phyloP scores from a whole-genome alignment of 441 rosid species.

The Breynia disticha region DNA sequence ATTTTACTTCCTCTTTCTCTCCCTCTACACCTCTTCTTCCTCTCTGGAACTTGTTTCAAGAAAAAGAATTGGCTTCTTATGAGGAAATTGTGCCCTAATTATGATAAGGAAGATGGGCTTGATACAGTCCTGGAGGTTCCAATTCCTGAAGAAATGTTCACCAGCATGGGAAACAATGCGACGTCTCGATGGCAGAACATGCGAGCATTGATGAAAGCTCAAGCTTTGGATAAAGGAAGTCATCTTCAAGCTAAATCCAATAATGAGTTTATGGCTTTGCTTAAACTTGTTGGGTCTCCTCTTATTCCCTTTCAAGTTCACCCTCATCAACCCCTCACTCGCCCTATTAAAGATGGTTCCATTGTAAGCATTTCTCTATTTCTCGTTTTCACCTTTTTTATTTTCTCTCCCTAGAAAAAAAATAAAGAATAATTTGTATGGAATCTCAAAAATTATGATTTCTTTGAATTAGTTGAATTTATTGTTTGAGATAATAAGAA shows the following conservation, averaged over 20 bases:
- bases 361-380: slow-evolving; percentile 38
- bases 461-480: no score
- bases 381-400: background rate
- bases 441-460: no score
- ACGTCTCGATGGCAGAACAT: slow-evolving; percentile 69
- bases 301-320: slow-evolving; percentile 73
- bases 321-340: slow-evolving; percentile 34
- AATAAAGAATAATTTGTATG: background rate
- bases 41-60: background rate
- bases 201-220: slow-evolving; percentile 62
- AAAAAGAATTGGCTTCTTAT: slow-evolving; percentile 14
- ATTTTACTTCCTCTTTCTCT: slow-evolving; percentile 15
- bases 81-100: slow-evolving; percentile 82
- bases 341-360: slow-evolving; percentile 41
- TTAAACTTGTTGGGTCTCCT: slow-evolving; percentile 88
- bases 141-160: slow-evolving; percentile 89
- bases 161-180: slow-evolving; percentile 67
- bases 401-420: background rate
- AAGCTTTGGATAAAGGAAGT: slow-evolving; percentile 25
- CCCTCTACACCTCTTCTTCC: background rate
- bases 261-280: slow-evolving; percentile 76
- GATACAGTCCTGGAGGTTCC: slow-evolving; percentile 95
- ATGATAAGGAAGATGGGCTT: slow-evolving; percentile 64
- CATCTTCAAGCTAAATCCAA: slow-evolving; percentile 68
- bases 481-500: no score